phyloP scores from a whole-genome alignment of 1,284 basidiomycete genomes.

The Takashimella koratensis region DNA sequence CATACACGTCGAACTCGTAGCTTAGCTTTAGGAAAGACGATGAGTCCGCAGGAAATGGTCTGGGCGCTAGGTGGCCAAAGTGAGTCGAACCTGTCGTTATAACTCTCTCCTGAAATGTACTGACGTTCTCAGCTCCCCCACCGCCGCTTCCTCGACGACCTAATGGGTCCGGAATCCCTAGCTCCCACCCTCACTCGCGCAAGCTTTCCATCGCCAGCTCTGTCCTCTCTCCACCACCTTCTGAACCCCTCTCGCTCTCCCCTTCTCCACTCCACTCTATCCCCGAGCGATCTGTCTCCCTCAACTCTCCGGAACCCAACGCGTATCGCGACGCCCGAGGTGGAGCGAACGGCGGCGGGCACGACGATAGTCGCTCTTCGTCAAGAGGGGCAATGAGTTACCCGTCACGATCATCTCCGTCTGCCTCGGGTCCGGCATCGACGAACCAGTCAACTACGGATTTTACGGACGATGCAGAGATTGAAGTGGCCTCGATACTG shows the following conservation, averaged over 20 bases:
- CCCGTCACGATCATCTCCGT: slow-evolving; percentile 4
- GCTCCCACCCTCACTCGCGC: slow-evolving; percentile 44
- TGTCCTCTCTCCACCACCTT: slow-evolving; percentile 13
- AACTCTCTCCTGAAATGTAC: background rate
- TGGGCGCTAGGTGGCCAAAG: slow-evolving; percentile 35
- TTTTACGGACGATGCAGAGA: background rate
- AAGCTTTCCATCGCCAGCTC: slow-evolving; percentile 33
- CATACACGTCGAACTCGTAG: slow-evolving; percentile 32
- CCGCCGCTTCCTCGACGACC: slow-evolving; percentile 34
- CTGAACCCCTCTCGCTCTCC: background rate
- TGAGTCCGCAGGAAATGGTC: slow-evolving; percentile 45
- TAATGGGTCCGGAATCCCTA: slow-evolving; percentile 23
- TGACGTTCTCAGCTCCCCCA: slow-evolving; percentile 14
- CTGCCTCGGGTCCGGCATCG: slow-evolving; percentile 4
- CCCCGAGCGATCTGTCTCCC: background rate
- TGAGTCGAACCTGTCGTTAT: background rate
- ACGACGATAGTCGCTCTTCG: background rate
- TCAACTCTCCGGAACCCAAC: background rate
- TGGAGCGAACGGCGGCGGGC: slow-evolving; percentile 3
- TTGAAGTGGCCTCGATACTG: too few species aligned
- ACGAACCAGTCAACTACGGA: background rate
- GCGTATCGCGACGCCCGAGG: too few species aligned
- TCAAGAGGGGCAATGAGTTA: background rate
- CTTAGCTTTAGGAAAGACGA: slow-evolving; percentile 34
- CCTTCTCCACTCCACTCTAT: background rate